These are phyloP conservation scores for Laguncularia racemosa DNA, from an alignment of 345 rosid species.

Conservation along the genomic window DNA sequence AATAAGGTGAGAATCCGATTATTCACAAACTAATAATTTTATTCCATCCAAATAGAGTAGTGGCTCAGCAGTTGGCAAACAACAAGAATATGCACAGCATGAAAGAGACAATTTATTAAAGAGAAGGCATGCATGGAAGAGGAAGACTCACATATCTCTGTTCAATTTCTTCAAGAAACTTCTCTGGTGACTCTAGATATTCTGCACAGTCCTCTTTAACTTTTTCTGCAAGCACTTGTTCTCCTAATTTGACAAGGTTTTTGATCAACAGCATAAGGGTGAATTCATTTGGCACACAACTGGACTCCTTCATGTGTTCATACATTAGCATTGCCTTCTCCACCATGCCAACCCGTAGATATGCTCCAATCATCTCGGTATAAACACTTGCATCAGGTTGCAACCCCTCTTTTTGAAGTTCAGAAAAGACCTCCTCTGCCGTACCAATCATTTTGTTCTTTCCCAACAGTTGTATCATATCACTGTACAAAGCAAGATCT, in stretches of 20 bases:
- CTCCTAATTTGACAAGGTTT: constrained; percentile 41
- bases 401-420: constrained; percentile 32
- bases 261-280: constrained; percentile 49
- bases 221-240: constrained; percentile 28
- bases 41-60: too few species aligned
- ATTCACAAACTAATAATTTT: too few species aligned
- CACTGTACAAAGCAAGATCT: constrained; percentile 28
- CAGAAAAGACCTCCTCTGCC: constrained; percentile 35
- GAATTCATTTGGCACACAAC: constrained; percentile 36
- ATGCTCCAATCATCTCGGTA: constrained; percentile 57
- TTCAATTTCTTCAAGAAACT: constrained; percentile 40
- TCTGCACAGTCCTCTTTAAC: constrained; percentile 40
- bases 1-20: too few species aligned
- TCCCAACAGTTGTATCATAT: constrained; percentile 37
- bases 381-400: constrained; percentile 40
- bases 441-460: constrained; percentile 31
- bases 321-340: constrained; percentile 52
- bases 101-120: background rate
- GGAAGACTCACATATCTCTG: constrained; percentile 19
- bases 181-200: constrained; percentile 40
- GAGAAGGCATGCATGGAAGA: background rate
- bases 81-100: too few species aligned
- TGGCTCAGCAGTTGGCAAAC: too few species aligned
- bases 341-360: constrained; percentile 29
- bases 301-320: constrained; percentile 31